A percentile compares a stretch with the other conserved stretches of the same genome.
Evolutionary conservation across 2,329 filamentous ascomycete genomes (phyloP).

Genomic region (Lasiodiplodia theobromae): DNA sequence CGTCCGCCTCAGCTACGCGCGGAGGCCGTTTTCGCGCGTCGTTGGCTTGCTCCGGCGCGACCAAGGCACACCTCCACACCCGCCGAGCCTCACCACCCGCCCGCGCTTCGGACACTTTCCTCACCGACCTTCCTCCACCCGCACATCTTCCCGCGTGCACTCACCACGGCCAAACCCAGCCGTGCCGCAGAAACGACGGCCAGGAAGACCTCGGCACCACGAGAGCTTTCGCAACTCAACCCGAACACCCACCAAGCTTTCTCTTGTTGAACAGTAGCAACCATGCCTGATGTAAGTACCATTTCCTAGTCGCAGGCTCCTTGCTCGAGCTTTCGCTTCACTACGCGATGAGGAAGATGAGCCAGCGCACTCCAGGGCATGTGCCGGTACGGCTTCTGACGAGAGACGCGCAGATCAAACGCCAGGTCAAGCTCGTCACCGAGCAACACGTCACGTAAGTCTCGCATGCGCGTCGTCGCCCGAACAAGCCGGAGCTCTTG

Average conservation of each 20-base stretch:
- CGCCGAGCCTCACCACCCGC: neutral
- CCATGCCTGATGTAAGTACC: conserved; percentile 55
- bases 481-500: neutral
- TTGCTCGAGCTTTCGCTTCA: neutral
- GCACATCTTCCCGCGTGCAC: conserved; percentile 6
- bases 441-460: conserved; percentile 88
- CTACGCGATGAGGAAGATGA: neutral
- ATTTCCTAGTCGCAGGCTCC: neutral
- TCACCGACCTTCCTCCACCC: conserved; percentile 32
- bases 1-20: neutral
- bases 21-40: conserved; percentile 2
- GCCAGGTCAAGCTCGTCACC: conserved; percentile 90
- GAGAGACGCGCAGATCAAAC: conserved; percentile 66
- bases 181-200: neutral
- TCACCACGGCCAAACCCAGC: neutral
- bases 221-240: conserved; percentile 9
- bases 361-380: neutral
- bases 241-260: conserved; percentile 2
- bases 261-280: conserved; percentile 33
- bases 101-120: neutral
- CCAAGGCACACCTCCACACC: neutral
- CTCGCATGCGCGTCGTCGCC: neutral
- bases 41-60: conserved; percentile 1
- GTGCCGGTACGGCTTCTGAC: neutral
- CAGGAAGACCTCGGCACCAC: neutral